Percentiles rank a stretch among this genome's conserved stretches.
phyloP scores from a whole-genome alignment of 768 basidiomycete species.

The Rhodotorula diobovata region DNA sequence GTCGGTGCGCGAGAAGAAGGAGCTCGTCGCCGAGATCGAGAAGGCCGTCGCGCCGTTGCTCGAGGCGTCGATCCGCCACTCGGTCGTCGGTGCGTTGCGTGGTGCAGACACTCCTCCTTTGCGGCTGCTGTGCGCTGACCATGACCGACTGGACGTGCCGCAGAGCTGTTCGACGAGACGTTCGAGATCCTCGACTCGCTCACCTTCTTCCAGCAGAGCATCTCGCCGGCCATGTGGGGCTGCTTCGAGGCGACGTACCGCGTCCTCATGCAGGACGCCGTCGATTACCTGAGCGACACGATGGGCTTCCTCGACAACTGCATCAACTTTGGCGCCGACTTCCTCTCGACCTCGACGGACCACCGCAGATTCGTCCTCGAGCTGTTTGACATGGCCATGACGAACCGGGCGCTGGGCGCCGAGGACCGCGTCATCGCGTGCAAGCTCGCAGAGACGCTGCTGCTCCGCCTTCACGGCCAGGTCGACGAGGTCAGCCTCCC shows the following conservation, averaged over 20 bases:
- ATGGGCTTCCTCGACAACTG: conserved; percentile 82
- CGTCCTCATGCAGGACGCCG: conserved; percentile 73
- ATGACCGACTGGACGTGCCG: background rate
- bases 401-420: conserved; percentile 68
- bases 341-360: conserved; percentile 66
- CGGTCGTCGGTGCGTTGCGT: conserved; percentile 67
- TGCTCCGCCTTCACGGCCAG: conserved; percentile 71
- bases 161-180: conserved; percentile 81
- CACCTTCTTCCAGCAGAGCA: conserved; percentile 70
- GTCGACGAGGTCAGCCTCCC: conserved; percentile 59
- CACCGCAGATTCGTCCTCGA: conserved; percentile 77
- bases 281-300: conserved; percentile 80
- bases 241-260: conserved; percentile 77
- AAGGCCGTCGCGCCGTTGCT: conserved; percentile 76
- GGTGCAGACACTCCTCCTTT: conserved; percentile 1
- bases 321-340: conserved; percentile 72
- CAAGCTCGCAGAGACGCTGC: conserved; percentile 74
- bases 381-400: conserved; percentile 72
- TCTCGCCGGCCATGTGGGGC: conserved; percentile 80
- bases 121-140: background rate
- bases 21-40: conserved; percentile 72
- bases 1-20: conserved; percentile 66
- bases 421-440: conserved; percentile 77
- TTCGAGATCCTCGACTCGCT: conserved; percentile 79
- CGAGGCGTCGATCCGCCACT: conserved; percentile 68